Evolutionary conservation across 2,329 filamentous ascomycete species (phyloP), one percentile per base, ranked within the genome.

Genomic region (Chrysosphaeria jannelii): DNA sequence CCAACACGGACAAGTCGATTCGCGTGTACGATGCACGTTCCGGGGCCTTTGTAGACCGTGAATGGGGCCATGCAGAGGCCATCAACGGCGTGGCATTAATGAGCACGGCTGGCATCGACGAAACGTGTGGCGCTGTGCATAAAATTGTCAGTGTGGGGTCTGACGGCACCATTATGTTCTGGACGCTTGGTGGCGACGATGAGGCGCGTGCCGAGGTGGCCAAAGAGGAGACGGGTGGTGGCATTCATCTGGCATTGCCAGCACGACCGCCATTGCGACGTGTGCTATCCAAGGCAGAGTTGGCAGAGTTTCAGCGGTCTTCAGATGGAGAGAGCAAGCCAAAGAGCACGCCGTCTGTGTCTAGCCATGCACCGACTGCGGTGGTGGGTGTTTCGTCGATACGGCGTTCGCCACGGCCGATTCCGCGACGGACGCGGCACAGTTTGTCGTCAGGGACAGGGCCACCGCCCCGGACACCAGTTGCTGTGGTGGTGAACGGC

Each of bases 61-160:
- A 93, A 44, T 91, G 78, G 61, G 85, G 85, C 1, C 85, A 97
- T 34, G 90, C 79, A 0, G 79, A 91, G 38, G 71, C 79, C 6
- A 76, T 97, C 31, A 89, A 74, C 24, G 79, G 79, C 29, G 63
- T 88, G 10, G 58, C 70, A 4, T 46, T 91, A 10, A 41, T 81
- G 8, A 59, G 70, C 25, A 51, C 51, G 6, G 50, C 53, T 1
- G 55, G 59, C 10, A 48, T 20, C 3, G 23, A 24, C 17, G 23
- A 13, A 8, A 5, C 25, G 13, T 5, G 7, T 18, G 21, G 51
- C 10, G 45, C 21, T 5, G 23, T 48, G 13, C 55, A 57, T 24
- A 56, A 53, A 28, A 46, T 76, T 20, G 57, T 81, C 24, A 79
- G 68, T 32, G 70, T 71, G 15, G 74, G 70, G 2, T 61, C 69